Evolutionary conservation across 2,329 filamentous ascomycete genomes (phyloP).

Genomic region (Ascosphaera aggregata): DNA sequence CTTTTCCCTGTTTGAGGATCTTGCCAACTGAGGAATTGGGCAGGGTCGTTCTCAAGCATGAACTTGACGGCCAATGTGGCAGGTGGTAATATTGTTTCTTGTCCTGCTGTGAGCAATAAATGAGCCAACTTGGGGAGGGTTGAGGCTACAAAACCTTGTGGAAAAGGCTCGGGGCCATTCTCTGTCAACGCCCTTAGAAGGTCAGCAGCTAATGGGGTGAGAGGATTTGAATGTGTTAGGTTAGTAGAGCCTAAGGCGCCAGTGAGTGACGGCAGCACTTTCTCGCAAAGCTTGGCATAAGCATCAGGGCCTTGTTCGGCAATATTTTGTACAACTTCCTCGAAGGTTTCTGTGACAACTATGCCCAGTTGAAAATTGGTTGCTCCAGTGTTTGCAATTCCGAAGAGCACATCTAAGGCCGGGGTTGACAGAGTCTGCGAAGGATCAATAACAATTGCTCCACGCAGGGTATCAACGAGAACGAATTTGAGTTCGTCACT

Average conservation of each 20-base stretch:
- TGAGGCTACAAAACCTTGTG: conserved; percentile 61
- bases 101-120: conserved; percentile 59
- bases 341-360: conserved; percentile 74
- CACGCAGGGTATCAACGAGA: conserved; percentile 62
- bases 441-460: conserved; percentile 60
- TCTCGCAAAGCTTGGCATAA: conserved; percentile 59
- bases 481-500: conserved; percentile 84
- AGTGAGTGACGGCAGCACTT: conserved; percentile 68
- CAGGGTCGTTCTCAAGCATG: conserved; percentile 70
- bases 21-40: conserved; percentile 72
- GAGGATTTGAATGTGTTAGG: conserved; percentile 41
- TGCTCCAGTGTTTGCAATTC: conserved; percentile 68
- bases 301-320: conserved; percentile 39
- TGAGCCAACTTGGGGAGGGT: conserved; percentile 71
- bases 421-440: conserved; percentile 48
- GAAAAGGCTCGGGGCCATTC: conserved; percentile 64
- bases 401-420: conserved; percentile 60
- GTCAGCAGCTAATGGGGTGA: conserved; percentile 72
- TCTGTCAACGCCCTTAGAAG: conserved; percentile 60
- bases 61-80: conserved; percentile 72
- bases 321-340: conserved; percentile 55
- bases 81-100: conserved; percentile 70
- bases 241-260: conserved; percentile 73
- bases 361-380: conserved; percentile 79
- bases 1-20: conserved; percentile 53